Percentiles rank a stretch among this genome's conserved stretches.
phyloP scores from a whole-genome alignment of 2,329 filamentous ascomycete species.

The Sphaerostilbella broomeana region DNA sequence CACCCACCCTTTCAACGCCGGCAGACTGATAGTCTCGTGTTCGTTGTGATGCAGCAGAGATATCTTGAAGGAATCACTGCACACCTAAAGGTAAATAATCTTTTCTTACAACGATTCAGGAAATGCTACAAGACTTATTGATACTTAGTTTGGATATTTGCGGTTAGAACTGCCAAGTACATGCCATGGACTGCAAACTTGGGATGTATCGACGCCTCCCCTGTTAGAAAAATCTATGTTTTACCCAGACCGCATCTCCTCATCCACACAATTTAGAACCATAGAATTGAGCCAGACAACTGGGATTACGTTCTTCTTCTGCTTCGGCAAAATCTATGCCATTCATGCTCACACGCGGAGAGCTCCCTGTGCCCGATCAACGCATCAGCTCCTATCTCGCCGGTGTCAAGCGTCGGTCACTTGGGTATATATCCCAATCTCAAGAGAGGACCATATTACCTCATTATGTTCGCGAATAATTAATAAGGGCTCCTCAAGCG shows the following conservation, averaged over 20 bases:
- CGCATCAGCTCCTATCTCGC: background rate
- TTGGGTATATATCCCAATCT: background rate
- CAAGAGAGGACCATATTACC: too few relatives aligned
- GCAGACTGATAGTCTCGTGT: background rate
- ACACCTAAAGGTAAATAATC: background rate
- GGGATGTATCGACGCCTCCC: background rate
- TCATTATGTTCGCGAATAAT: too few relatives aligned
- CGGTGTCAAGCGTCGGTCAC: background rate
- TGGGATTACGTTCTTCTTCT: background rate
- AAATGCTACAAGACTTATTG: background rate
- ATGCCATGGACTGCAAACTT: background rate
- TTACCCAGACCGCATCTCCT: background rate
- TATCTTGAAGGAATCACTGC: background rate
- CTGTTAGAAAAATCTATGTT: background rate
- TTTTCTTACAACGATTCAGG: background rate
- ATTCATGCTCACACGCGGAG: background rate
- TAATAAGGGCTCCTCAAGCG: too few relatives aligned
- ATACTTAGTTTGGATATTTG: background rate
- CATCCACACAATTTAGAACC: background rate
- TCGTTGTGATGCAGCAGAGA: background rate
- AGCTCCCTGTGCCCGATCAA: background rate
- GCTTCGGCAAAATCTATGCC: background rate
- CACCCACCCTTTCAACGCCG: background rate
- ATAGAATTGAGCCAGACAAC: background rate
- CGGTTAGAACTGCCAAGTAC: background rate